Percentiles rank a stretch among this genome's conserved stretches.
These are phyloP conservation scores for Cladophialophora psammophila DNA, from an alignment of 2,329 filamentous ascomycete species.

Conservation along the genomic window DNA sequence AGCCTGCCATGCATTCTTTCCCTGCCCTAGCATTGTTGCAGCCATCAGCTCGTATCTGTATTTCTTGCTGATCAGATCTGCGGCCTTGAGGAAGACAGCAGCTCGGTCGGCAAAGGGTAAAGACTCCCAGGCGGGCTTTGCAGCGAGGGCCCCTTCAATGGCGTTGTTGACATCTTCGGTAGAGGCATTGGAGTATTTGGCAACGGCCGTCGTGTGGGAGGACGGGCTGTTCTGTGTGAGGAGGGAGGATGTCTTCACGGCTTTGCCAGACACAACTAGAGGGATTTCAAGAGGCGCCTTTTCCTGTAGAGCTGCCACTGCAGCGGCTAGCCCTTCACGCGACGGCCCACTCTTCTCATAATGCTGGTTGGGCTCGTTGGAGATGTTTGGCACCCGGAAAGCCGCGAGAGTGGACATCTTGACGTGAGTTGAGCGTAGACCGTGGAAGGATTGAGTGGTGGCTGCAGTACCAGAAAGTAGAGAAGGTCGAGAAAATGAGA, in stretches of 20 bases:
- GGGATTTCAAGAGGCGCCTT: constrained; percentile 79
- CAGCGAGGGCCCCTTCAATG: constrained; percentile 84
- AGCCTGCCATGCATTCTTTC: constrained; percentile 99
- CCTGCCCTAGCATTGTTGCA: constrained; percentile 92
- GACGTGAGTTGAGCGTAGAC: constrained; percentile 27
- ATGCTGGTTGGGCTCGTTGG: constrained; percentile 96
- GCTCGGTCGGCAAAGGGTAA: constrained; percentile 90
- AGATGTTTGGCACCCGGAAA: constrained; percentile 85
- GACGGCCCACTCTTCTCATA: constrained; percentile 85
- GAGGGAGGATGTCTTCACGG: constrained; percentile 71
- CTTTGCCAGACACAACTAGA: constrained; percentile 81
- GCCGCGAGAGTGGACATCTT: constrained; percentile 70
- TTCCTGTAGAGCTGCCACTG: constrained; percentile 73
- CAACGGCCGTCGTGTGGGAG: constrained; percentile 76
- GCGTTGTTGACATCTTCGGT: constrained; percentile 76
- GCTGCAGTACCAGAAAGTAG: constrained; percentile 24
- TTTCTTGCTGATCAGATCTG: constrained; percentile 86
- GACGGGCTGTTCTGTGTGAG: constrained; percentile 82
- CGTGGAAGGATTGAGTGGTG: constrained; percentile 20
- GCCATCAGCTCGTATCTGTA: constrained; percentile 98
- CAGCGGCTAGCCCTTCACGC: constrained; percentile 75
- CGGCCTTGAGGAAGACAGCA: constrained; percentile 93
- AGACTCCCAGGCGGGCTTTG: constrained; percentile 83
- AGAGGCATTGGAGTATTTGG: constrained; percentile 84
- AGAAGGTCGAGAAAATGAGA: constrained; percentile 25